These are phyloP conservation scores for Quercus dentata DNA, from an alignment of 306 rosid species.

Conservation along the genomic window DNA sequence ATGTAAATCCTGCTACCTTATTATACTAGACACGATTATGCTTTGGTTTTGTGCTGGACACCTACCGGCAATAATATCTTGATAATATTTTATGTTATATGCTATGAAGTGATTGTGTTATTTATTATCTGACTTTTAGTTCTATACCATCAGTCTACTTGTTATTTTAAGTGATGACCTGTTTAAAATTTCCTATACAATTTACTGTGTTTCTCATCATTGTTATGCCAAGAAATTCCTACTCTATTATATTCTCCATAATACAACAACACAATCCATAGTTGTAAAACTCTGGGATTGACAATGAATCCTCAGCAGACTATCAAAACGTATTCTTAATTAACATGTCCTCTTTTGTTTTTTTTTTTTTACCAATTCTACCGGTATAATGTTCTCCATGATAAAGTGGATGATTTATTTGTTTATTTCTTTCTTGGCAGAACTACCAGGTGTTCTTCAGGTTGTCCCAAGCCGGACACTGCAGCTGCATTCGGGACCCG, in stretches of 20 bases:
- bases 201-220: background rate
- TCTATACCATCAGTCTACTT: background rate
- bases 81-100: background rate
- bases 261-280: too few species aligned
- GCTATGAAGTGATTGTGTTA: background rate
- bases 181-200: background rate
- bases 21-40: too few species aligned
- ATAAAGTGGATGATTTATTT: background rate
- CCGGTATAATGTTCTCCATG: background rate
- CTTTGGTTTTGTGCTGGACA: background rate
- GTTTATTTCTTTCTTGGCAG: slow-evolving; percentile 32
- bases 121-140: background rate
- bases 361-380: background rate
- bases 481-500: slow-evolving; percentile 63
- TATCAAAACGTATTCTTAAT: too few species aligned
- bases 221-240: background rate
- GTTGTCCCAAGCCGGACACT: slow-evolving; percentile 69
- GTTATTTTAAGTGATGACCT: background rate
- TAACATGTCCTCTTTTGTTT: too few species aligned
- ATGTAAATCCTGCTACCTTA: too few species aligned
- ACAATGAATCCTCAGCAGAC: too few species aligned
- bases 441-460: slow-evolving; percentile 93
- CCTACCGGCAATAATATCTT: background rate
- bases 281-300: too few species aligned
- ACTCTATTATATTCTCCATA: too few species aligned